A percentile compares a stretch with the other conserved stretches of the same genome.
Evolutionary conservation across 2,329 filamentous ascomycete genomes (phyloP).

Genomic region (Alternaria dauci): DNA sequence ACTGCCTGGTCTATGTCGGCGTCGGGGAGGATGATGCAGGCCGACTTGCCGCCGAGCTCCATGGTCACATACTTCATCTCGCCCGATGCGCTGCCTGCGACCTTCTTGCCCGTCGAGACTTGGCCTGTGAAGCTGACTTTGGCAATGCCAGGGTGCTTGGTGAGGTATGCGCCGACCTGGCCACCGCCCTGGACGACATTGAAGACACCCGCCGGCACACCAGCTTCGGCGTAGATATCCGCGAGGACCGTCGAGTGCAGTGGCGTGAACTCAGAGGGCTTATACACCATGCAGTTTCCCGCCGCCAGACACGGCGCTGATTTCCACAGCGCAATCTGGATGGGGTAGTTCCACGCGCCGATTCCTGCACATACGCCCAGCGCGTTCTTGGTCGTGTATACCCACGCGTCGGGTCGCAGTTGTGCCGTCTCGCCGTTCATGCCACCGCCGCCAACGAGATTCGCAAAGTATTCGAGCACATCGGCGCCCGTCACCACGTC

Average conservation of each 20-base stretch:
- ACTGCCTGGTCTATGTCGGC: constrained; percentile 81
- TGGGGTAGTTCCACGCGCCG: constrained; percentile 91
- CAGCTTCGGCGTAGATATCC: constrained; percentile 78
- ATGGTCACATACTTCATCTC: constrained; percentile 92
- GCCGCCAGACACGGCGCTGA: constrained; percentile 84
- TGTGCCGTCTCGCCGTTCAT: constrained; percentile 81
- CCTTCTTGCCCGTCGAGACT: constrained; percentile 82
- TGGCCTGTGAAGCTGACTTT: constrained; percentile 93
- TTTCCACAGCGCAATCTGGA: constrained; percentile 91
- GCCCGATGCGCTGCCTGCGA: constrained; percentile 76
- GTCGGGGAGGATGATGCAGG: constrained; percentile 80
- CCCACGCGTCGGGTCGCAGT: constrained; percentile 77
- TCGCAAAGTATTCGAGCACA: constrained; percentile 86
- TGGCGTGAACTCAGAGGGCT: constrained; percentile 86
- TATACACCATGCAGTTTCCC: constrained; percentile 91
- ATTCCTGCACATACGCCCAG: constrained; percentile 87
- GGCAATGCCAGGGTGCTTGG: constrained; percentile 74
- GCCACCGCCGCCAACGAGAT: constrained; percentile 77
- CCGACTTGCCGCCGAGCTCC: constrained; percentile 89
- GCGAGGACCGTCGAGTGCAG: constrained; percentile 81
- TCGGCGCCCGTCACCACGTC: constrained; percentile 85
- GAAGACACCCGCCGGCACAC: constrained; percentile 82
- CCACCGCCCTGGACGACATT: constrained; percentile 85
- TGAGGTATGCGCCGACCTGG: constrained; percentile 77
- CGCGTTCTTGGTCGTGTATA: constrained; percentile 83